Conservation (phyloP, 495 filamentous ascomycete species). For the Neurospora sp. region DNA sequence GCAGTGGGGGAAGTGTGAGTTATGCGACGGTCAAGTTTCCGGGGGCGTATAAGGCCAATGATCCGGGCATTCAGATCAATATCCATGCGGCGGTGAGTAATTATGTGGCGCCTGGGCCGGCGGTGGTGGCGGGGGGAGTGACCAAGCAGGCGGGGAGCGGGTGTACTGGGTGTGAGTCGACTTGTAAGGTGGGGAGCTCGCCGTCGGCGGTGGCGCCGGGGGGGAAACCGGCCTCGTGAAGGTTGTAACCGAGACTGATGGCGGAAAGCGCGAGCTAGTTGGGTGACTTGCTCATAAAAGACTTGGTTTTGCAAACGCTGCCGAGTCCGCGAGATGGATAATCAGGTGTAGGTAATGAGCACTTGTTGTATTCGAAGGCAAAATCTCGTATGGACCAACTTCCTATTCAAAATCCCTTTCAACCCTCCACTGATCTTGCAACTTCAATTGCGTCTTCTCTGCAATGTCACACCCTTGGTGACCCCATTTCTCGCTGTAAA, state of each 20-base stretch:
- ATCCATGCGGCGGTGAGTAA: slow-evolving; percentile 28
- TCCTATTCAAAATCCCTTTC: slow-evolving; percentile 26
- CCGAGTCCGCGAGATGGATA: neutral
- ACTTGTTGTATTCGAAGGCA: neutral
- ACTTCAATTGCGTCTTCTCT: slow-evolving; percentile 23
- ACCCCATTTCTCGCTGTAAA: slow-evolving; percentile 50
- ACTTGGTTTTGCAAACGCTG: neutral
- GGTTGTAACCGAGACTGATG: neutral
- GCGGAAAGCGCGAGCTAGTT: neutral
- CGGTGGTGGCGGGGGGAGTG: slow-evolving; percentile 29
- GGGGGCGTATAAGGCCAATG: slow-evolving; percentile 35
- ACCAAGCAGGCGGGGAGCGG: slow-evolving; percentile 22
- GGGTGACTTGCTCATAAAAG: neutral
- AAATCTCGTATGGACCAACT: neutral
- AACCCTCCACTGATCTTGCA: slow-evolving; percentile 43
- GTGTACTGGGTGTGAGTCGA: slow-evolving; percentile 30
- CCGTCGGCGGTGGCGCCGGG: slow-evolving; percentile 13
- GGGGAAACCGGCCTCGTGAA: slow-evolving; percentile 6
- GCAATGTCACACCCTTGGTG: slow-evolving; percentile 41
- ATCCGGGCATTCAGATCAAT: slow-evolving; percentile 43
- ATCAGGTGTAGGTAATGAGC: neutral
- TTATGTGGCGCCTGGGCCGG: slow-evolving; percentile 31
- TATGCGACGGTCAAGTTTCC: slow-evolving; percentile 34
- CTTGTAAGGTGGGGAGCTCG: slow-evolving; percentile 28
- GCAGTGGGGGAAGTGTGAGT: slow-evolving; percentile 13